Base-by-base conservation (phyloP, 441 rosid species). In the Syzygium syzygioides region DNA sequence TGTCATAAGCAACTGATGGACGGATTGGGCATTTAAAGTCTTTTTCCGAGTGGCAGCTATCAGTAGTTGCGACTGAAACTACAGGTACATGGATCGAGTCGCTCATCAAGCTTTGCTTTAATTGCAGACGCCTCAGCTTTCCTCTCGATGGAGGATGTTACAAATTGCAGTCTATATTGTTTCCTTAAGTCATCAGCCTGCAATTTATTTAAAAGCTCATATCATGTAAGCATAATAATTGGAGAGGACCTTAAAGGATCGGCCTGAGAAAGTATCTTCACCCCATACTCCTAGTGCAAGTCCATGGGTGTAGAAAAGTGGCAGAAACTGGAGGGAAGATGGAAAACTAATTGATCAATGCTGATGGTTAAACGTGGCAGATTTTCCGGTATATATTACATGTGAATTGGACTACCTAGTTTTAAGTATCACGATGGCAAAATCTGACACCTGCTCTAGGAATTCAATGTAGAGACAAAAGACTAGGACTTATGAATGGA, bases 121-220 rank as follows among this genome's bases (percentile, higher is more conserved):
- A 94, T 90, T 80, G 93, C 91, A 12, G 94, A 94, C 13, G 91
- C 93, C 91, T 94, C 96, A 2, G 94, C 98, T 91, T 96, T 98
- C 95, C 93, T 96, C 86, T 94, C 96, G 12, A 96, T 62, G 52
- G 98, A 97, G 71, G 99, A 97, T 90, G 96, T 96, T 86, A 98
- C 93, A 87, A 96, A 93, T 56, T 71, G 86, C 32, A 96, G 92
- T 26, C 97, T 96, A 54, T 93, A 93, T 89, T 92, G 87, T 88
- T 92, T 93, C 92, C 91, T 94, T 90, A 96, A 91, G 90, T 94
- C 94, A 18, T 90, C 92, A 5, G 85, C 93, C 97, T 95, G 94
- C 92, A 41, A 41, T 76, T 76, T 76, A 41, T 76, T 76, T 76
- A 14, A 76, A 71, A 76, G 52, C 41, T 76, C 83, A 76, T 41